phyloP scores from a whole-genome alignment of 495 filamentous ascomycete species.

The Lepidopterella palustris region DNA sequence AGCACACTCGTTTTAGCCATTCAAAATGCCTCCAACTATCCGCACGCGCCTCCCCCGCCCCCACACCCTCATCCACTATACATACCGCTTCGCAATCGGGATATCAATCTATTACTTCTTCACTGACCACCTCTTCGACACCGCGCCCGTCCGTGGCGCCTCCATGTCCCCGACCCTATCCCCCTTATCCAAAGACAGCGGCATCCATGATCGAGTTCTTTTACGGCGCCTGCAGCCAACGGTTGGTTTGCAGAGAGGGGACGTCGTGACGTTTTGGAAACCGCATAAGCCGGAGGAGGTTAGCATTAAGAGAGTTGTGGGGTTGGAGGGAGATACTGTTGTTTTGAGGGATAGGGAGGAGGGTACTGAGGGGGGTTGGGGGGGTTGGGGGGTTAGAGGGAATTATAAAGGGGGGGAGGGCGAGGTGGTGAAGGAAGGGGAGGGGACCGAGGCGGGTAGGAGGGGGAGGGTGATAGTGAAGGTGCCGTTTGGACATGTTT shows the following conservation, averaged over 20 bases:
- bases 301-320: conserved; percentile 35
- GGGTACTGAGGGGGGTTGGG: conserved; percentile 10
- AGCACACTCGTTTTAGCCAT: neutral
- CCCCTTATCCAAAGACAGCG: conserved; percentile 27
- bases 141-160: conserved; percentile 22
- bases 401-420: conserved; percentile 8
- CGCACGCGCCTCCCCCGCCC: neutral
- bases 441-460: neutral
- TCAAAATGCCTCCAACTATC: neutral
- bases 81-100: neutral
- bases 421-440: conserved; percentile 5
- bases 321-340: conserved; percentile 32
- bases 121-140: conserved; percentile 12
- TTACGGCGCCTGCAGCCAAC: conserved; percentile 7
- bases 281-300: conserved; percentile 29
- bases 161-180: conserved; percentile 37
- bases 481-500: conserved; percentile 37
- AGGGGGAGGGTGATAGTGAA: conserved; percentile 8
- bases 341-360: conserved; percentile 8
- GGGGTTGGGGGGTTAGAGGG: conserved; percentile 8
- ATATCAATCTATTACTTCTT: conserved; percentile 1
- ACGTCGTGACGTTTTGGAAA: conserved; percentile 33
- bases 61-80: neutral
- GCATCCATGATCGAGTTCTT: conserved; percentile 20
- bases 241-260: conserved; percentile 19